Conservation (phyloP, 1,284 basidiomycete species). For the Pascua sp. region DNA sequence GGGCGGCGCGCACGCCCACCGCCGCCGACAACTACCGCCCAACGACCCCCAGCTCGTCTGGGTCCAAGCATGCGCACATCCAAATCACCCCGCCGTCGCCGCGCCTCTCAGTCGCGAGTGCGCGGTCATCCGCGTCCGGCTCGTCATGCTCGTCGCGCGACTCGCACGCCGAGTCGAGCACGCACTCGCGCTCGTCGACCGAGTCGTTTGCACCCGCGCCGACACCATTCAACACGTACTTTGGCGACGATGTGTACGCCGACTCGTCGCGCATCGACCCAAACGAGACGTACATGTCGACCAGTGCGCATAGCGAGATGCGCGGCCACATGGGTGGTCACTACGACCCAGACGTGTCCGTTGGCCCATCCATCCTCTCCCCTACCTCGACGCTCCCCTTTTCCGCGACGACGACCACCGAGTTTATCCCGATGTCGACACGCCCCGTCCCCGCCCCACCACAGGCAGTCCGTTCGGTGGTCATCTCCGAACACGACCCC, state of each 20-base stretch:
- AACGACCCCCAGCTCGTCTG: too few relatives aligned
- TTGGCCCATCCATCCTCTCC: conserved; percentile 1
- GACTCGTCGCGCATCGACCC: not conserved
- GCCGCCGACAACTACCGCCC: too few relatives aligned
- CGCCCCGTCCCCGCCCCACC: conserved; percentile 38
- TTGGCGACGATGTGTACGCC: conserved; percentile 8
- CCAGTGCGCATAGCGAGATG: not conserved
- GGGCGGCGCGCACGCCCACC: too few relatives aligned
- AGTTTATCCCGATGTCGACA: conserved; percentile 25
- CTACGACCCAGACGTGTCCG: not conserved
- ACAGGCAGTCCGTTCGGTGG: not conserved
- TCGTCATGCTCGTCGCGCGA: too few relatives aligned
- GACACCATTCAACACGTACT: conserved; percentile 35
- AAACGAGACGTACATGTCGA: conserved; percentile 3
- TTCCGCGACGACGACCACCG: not conserved
- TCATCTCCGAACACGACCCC: too few relatives aligned
- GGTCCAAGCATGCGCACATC: too few relatives aligned
- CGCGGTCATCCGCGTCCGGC: too few relatives aligned
- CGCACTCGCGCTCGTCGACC: not conserved
- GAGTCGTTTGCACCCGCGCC: conserved; percentile 18
- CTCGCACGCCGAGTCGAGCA: too few relatives aligned
- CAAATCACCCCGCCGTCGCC: too few relatives aligned
- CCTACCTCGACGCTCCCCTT: conserved; percentile 1
- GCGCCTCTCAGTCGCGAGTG: too few relatives aligned
- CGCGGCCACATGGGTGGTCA: not conserved